phyloP scores from a whole-genome alignment of 495 filamentous ascomycete genomes.

The Hypoxylon cercidicola region DNA sequence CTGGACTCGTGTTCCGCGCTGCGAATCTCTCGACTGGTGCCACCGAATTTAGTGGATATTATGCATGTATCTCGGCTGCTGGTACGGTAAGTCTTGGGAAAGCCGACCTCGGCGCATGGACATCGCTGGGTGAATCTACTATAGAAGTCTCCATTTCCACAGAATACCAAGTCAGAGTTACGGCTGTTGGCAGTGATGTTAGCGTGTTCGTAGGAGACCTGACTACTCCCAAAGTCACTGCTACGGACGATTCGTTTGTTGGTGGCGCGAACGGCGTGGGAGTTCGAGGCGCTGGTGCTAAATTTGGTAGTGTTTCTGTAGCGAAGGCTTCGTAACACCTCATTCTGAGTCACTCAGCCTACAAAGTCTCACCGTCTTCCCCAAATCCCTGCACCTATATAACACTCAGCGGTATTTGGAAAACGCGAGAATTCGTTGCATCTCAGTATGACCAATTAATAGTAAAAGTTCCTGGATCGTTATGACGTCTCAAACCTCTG shows the following conservation, averaged over 20 bases:
- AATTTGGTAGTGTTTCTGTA: conserved; percentile 42
- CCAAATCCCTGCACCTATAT: no score
- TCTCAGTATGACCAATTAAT: no score
- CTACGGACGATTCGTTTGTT: conserved; percentile 30
- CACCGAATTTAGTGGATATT: conserved; percentile 30
- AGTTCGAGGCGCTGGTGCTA: conserved; percentile 21
- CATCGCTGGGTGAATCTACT: neutral
- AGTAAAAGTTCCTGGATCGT: no score
- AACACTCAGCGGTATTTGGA: no score
- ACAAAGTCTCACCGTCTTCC: no score
- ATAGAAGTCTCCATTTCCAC: conserved; percentile 9
- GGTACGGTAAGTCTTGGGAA: conserved; percentile 28
- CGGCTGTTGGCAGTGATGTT: conserved; percentile 32
- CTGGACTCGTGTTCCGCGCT: conserved; percentile 45
- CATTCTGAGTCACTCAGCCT: no score
- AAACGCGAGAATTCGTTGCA: no score
- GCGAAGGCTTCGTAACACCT: conserved; percentile 21
- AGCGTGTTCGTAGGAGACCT: conserved; percentile 41
- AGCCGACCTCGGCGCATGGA: conserved; percentile 25
- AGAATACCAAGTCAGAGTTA: conserved; percentile 38
- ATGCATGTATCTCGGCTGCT: conserved; percentile 28
- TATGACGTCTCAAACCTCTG: no score
- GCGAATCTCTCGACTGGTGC: conserved; percentile 5
- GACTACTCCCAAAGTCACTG: conserved; percentile 20
- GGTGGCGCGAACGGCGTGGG: conserved; percentile 40